Conservation (phyloP, 2,329 filamentous ascomycete species). For the Cladobotryum protrusum region DNA sequence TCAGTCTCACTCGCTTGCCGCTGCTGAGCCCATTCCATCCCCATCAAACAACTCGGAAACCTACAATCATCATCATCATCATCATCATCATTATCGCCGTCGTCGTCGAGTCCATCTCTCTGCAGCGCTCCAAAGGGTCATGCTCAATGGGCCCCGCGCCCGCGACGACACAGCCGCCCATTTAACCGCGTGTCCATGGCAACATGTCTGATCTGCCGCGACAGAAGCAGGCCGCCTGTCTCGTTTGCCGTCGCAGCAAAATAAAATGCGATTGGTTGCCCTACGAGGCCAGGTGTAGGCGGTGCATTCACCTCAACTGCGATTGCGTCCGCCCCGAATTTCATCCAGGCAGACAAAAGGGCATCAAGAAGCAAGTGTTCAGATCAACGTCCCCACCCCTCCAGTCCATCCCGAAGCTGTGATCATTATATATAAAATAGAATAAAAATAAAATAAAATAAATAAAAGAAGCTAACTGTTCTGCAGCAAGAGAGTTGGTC, state of each 20-base stretch:
- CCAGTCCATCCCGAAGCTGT: neutral
- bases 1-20: no score
- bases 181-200: neutral
- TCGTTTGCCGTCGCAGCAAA: conserved; percentile 61
- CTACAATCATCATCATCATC: no score
- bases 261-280: conserved; percentile 57
- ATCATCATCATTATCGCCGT: no score
- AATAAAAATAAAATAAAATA: no score
- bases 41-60: no score
- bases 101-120: no score
- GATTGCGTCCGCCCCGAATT: conserved; percentile 68
- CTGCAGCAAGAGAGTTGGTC: conserved; percentile 61
- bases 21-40: no score
- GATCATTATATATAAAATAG: no score
- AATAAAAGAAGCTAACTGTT: no score
- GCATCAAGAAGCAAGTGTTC: conserved; percentile 62
- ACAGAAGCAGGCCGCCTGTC: conserved; percentile 47
- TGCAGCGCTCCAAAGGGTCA: no score
- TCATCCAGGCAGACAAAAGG: conserved; percentile 66
- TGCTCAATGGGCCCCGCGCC: no score
- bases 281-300: conserved; percentile 49
- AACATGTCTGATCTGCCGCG: conserved; percentile 23
- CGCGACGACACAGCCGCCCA: neutral
- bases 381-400: neutral
- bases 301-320: conserved; percentile 50